Evolutionary conservation across 768 basidiomycete species (phyloP).

Genomic region (Udeniomyces megalosporus): DNA sequence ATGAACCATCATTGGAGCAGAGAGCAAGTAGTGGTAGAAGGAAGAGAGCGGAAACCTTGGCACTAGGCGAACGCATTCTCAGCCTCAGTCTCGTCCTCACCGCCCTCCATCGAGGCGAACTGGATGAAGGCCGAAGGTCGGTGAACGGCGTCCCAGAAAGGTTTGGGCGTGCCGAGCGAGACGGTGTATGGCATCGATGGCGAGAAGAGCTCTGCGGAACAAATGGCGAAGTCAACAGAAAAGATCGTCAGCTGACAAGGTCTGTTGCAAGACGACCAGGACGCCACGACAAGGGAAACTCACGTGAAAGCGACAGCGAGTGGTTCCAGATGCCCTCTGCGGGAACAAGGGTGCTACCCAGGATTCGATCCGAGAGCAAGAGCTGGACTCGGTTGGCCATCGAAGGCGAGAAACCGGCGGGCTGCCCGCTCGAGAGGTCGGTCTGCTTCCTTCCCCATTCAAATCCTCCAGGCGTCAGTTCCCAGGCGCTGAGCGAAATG

Average conservation of each 20-base stretch:
- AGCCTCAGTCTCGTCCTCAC: constrained; percentile 85
- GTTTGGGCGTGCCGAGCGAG: constrained; percentile 75
- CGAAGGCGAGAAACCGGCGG: constrained; percentile 12
- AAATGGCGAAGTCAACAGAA: constrained; percentile 24
- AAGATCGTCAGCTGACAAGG: too few relatives aligned
- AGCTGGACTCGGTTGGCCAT: constrained; percentile 58
- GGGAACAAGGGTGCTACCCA: constrained; percentile 88
- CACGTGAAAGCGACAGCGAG: constrained; percentile 63
- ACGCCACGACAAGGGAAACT: too few relatives aligned
- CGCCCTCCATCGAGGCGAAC: constrained; percentile 78
- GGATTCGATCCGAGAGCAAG: constrained; percentile 80
- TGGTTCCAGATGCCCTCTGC: constrained; percentile 96
- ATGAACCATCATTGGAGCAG: background rate
- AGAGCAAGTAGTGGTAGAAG: background rate
- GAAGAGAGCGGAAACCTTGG: background rate
- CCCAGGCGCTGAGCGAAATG: constrained; percentile 85
- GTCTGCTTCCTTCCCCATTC: constrained; percentile 88
- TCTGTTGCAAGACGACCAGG: too few relatives aligned
- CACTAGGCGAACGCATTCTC: constrained; percentile 58
- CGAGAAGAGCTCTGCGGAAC: constrained; percentile 50
- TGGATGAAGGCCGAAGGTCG: constrained; percentile 87
- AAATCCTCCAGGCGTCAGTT: constrained; percentile 75
- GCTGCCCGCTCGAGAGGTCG: constrained; percentile 42
- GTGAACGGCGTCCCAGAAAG: constrained; percentile 94
- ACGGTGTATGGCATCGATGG: constrained; percentile 64